Evolutionary conservation across 2,329 filamentous ascomycete species (phyloP), one percentile per base, ranked within the genome.

Genomic region (Decorospora gaudefroyi): DNA sequence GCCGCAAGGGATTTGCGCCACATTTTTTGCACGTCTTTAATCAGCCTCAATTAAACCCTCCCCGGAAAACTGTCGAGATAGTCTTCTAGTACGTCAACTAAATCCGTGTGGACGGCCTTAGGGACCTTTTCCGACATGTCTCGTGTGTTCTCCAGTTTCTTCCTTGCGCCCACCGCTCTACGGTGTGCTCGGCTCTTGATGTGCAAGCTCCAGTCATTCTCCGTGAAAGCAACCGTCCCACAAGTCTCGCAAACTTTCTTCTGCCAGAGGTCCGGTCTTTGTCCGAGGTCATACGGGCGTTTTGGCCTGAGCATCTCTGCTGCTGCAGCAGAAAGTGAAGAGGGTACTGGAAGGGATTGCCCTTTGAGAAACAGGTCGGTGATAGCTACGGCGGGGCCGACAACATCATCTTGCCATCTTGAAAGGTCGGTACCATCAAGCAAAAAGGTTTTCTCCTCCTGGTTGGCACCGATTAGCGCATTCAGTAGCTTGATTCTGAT

Each of bases 401-500:
- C 76, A 2, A 96, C 88, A n/a, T 77, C 73, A 0, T 76, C 65
- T 0, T 77, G 59, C 78, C 88, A 96, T 1, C 71, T 62, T 0
- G 74, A 61, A 2, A 85, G 74, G 55, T 93, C 78, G 2, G 86
- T 90, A 51, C 88, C 88, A 70, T 99, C 89, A 1, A 97, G 72
- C 2, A 97, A 72, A 65, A 88, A 97, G 1, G 96, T 74, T 23
- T 75, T 81, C 15, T 79, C 69, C 36, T 75, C 70, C 11, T 76
- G 71, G 2, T 72, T 76, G 23, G 80, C 76, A 12, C 81, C 78
- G 25, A 74, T 76, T 18, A 93, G 73, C 1, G 84, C 82, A 7
- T 85, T 83, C 28, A 93, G 78, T 17, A 95, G 79, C 64, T 95
- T 95, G 55, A 86, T 81, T 11, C 86, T 81, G 42, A 97, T 95